A percentile compares a stretch with the other conserved stretches of the same genome.
Evolutionary conservation across 1,139 yeast species (phyloP).

Genomic region (Candida neerlandica): DNA sequence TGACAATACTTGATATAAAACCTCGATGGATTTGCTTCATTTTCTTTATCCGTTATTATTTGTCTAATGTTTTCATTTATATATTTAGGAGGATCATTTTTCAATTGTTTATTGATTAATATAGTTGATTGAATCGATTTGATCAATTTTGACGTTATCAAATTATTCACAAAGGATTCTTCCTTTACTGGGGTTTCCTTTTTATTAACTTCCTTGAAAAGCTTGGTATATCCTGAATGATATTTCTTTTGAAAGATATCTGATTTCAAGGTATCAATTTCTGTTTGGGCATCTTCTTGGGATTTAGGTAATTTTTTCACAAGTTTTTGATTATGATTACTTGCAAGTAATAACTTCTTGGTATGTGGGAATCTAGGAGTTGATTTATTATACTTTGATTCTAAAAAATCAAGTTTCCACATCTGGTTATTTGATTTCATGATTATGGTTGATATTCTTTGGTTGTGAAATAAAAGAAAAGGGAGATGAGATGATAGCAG

Average conservation of each 20-base stretch:
- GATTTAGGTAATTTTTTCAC: slow-evolving; percentile 43
- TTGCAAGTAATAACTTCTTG: slow-evolving; percentile 46
- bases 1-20: slow-evolving; percentile 53
- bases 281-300: slow-evolving; percentile 43
- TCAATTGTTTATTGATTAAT: slow-evolving; percentile 29
- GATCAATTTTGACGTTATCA: slow-evolving; percentile 37
- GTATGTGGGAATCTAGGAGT: slow-evolving; percentile 60
- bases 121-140: slow-evolving; percentile 30
- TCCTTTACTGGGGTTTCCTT: slow-evolving; percentile 20
- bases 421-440: slow-evolving; percentile 23
- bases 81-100: slow-evolving; percentile 35
- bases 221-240: slow-evolving; percentile 48
- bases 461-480: slow-evolving; percentile 1
- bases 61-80: slow-evolving; percentile 27
- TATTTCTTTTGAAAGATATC: slow-evolving; percentile 54
- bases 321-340: slow-evolving; percentile 45
- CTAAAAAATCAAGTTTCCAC: slow-evolving; percentile 57
- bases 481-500: slow-evolving; percentile 16
- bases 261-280: slow-evolving; percentile 47
- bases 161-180: slow-evolving; percentile 22
- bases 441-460: neutral
- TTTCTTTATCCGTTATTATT: slow-evolving; percentile 30
- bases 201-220: slow-evolving; percentile 38
- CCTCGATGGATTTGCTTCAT: slow-evolving; percentile 44
- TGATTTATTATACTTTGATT: slow-evolving; percentile 44